A percentile compares a stretch with the other conserved stretches of the same genome.
Evolutionary conservation across 257 asterid species (phyloP).

Genomic region (Thymus quinquecostatus): DNA sequence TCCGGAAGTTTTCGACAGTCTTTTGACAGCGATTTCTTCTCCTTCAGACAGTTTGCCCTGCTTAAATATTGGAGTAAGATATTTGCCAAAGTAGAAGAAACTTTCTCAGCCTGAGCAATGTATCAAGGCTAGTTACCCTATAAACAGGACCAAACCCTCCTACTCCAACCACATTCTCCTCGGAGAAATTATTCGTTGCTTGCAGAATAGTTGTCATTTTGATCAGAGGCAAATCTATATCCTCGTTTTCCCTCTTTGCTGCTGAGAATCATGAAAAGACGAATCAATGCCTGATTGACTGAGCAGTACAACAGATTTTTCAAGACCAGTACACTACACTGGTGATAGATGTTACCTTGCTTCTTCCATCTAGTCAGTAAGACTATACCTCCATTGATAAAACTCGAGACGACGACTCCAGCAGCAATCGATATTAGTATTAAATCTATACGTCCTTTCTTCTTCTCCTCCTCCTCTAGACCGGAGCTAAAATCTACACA

Average conservation of each 20-base stretch:
- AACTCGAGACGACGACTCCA: constrained; percentile 26
- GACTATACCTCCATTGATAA: constrained; percentile 4
- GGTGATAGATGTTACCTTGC: constrained; percentile 12
- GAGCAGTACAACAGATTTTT: neutral
- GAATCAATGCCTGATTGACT: neutral
- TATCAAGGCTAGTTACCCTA: no score
- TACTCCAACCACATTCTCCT: no score
- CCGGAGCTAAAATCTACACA: constrained; percentile 3
- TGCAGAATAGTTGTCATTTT: no score
- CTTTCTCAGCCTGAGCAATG: no score
- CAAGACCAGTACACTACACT: neutral
- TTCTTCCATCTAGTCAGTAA: constrained; percentile 13
- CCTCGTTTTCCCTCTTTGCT: no score
- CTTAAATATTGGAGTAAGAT: neutral
- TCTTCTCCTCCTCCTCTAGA: constrained; percentile 3
- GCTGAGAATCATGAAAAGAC: neutral
- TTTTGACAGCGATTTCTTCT: constrained; percentile 46
- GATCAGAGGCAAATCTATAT: no score
- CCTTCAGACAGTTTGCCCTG: constrained; percentile 34
- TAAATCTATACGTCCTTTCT: constrained; percentile 3
- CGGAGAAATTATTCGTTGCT: no score
- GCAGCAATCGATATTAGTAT: constrained; percentile 15
- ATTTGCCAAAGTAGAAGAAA: neutral
- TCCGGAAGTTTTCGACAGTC: constrained; percentile 40
- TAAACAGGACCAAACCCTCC: no score